A percentile compares a stretch with the other conserved stretches of the same genome.
Evolutionary conservation across 2,329 filamentous ascomycete genomes (phyloP).

Genomic region (Coniochaeta prunicola): DNA sequence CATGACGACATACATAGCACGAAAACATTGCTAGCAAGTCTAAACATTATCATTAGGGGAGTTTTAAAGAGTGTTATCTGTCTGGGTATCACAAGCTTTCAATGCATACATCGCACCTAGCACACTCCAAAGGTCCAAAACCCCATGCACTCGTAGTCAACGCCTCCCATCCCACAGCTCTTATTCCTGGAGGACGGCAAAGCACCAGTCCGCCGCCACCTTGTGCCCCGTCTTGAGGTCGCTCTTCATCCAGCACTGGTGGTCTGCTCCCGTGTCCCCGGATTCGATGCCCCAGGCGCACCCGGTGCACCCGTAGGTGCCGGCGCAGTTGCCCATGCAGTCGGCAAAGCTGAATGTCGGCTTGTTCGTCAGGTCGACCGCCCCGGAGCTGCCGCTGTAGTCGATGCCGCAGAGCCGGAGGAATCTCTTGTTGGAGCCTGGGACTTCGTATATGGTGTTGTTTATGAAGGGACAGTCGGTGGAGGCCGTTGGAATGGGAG

Average conservation of each 20-base stretch:
- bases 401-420: slow-evolving; percentile 38
- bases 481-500: slow-evolving; percentile 17
- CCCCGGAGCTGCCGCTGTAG: slow-evolving; percentile 27
- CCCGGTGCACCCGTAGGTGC: slow-evolving; percentile 25
- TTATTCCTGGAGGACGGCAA: slow-evolving; percentile 22
- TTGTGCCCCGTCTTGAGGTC: slow-evolving; percentile 20
- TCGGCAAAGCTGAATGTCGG: slow-evolving; percentile 25
- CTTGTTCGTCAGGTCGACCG: slow-evolving; percentile 20
- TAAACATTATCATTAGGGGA: slow-evolving; percentile 1
- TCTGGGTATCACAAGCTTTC: background rate
- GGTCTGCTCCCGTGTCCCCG: slow-evolving; percentile 21
- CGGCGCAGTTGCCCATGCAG: slow-evolving; percentile 31
- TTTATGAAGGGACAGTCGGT: slow-evolving; percentile 34
- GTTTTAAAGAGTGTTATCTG: background rate
- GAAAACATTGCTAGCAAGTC: background rate
- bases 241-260: slow-evolving; percentile 30
- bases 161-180: background rate
- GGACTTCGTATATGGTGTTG: slow-evolving; percentile 34
- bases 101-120: background rate
- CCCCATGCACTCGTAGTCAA: background rate
- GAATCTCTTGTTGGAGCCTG: slow-evolving; percentile 32
- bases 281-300: slow-evolving; percentile 29
- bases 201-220: slow-evolving; percentile 25
- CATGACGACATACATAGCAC: background rate
- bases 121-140: background rate